These are phyloP conservation scores for Metarhizium robertsii DNA, from an alignment of 2,329 filamentous ascomycete genomes.

Conservation along the genomic window DNA sequence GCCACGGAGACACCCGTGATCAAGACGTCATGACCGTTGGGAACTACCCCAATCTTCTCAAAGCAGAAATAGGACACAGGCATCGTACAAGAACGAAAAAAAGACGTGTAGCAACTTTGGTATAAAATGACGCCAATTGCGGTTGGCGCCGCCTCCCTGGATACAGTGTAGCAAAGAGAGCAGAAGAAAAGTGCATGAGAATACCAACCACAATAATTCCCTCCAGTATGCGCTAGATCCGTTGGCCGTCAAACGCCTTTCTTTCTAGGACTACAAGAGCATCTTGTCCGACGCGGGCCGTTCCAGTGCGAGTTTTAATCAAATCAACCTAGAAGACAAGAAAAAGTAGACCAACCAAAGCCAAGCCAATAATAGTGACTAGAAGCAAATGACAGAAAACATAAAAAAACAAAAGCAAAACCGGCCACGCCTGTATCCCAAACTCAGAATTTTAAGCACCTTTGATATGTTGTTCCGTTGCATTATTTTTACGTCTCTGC, in stretches of 20 bases:
- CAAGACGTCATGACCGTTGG: too few species aligned
- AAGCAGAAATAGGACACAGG: too few species aligned
- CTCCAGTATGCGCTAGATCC: not conserved
- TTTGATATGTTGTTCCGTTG: constrained; percentile 1
- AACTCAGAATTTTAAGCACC: constrained; percentile 3
- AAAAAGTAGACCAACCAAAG: not conserved
- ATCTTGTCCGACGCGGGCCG: not conserved
- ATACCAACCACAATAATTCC: not conserved
- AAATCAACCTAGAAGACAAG: not conserved
- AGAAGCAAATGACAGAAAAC: not conserved
- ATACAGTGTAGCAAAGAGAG: not conserved
- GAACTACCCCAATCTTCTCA: too few species aligned
- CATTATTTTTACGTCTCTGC: constrained; percentile 1
- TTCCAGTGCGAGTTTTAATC: not conserved
- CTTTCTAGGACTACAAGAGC: not conserved
- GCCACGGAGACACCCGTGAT: too few species aligned
- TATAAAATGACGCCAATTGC: not conserved
- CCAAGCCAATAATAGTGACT: not conserved
- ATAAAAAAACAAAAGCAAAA: not conserved
- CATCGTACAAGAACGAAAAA: not conserved
- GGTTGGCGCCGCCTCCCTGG: not conserved
- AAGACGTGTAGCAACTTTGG: not conserved
- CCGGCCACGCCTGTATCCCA: constrained; percentile 2
- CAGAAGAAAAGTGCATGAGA: not conserved
- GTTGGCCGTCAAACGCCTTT: not conserved